Conservation (phyloP, 1,284 basidiomycete genomes). For the Rhodotorula sp. region DNA sequence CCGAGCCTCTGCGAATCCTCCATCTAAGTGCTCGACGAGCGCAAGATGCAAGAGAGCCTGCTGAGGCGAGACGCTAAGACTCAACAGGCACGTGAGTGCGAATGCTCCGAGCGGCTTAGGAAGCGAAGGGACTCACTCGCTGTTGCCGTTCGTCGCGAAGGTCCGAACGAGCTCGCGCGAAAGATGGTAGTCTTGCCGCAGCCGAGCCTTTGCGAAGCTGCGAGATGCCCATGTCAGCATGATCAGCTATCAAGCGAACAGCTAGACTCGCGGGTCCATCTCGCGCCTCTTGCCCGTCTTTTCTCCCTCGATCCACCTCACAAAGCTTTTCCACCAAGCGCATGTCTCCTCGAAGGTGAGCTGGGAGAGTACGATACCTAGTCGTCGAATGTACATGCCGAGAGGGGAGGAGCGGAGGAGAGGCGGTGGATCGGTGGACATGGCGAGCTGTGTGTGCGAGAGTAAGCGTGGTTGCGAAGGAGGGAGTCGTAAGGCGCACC, state of each 20-base stretch:
- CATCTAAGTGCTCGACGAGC: conserved; percentile 22
- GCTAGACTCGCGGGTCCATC: background rate
- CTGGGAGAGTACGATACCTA: conserved; percentile 13
- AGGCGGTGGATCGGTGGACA: conserved; percentile 3
- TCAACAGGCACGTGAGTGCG: too few relatives aligned
- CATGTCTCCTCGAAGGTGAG: conserved; percentile 17
- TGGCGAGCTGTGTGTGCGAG: background rate
- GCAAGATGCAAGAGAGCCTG: conserved; percentile 27
- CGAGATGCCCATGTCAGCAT: too few relatives aligned
- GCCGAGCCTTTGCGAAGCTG: conserved; percentile 8
- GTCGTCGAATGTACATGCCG: conserved; percentile 35
- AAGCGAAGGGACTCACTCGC: background rate
- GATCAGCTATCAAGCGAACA: too few relatives aligned
- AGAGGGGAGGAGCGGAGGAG: conserved; percentile 38
- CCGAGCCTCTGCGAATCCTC: conserved; percentile 3
- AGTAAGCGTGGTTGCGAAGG: background rate
- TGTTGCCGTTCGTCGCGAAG: background rate
- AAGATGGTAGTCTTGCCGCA: conserved; percentile 13
- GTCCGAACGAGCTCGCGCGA: conserved; percentile 5
- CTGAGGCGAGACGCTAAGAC: background rate
- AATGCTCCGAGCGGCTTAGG: background rate
- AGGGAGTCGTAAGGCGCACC: background rate
- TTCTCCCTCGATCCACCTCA: conserved; percentile 9
- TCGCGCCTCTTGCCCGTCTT: background rate
- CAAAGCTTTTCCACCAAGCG: conserved; percentile 13